Evolutionary conservation across 2,329 filamentous ascomycete genomes (phyloP).

Genomic region (Hymenoscyphus scutula): DNA sequence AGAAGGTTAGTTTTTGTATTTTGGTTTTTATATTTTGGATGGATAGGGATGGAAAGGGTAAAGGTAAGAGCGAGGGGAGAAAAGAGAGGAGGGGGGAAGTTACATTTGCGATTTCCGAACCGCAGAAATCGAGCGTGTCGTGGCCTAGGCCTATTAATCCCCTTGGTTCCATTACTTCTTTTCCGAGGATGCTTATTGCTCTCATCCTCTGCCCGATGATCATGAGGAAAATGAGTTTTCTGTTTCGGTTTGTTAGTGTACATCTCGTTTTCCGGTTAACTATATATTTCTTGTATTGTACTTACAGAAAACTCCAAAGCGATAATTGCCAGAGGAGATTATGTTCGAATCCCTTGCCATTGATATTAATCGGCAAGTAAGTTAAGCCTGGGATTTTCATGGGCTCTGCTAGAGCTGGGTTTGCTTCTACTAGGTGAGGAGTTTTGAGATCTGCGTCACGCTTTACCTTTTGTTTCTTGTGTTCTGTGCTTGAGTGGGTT

Average conservation of each 20-base stretch:
- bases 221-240: conserved; percentile 62
- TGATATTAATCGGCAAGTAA: conserved; percentile 70
- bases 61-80: too few species aligned
- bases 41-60: neutral
- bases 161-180: conserved; percentile 67
- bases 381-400: conserved; percentile 60
- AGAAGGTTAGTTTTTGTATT: neutral
- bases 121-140: conserved; percentile 68
- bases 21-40: neutral
- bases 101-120: conserved; percentile 55
- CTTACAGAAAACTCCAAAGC: conserved; percentile 63
- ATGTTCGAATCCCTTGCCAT: conserved; percentile 66
- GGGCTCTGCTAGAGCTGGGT: conserved; percentile 52
- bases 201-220: conserved; percentile 64
- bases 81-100: conserved; percentile 9
- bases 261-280: neutral
- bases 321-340: conserved; percentile 57
- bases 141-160: conserved; percentile 70
- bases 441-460: conserved; percentile 47
- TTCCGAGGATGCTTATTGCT: conserved; percentile 67
- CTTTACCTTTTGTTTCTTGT: conserved; percentile 65
- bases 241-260: conserved; percentile 28
- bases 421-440: conserved; percentile 47
- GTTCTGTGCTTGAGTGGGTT: conserved; percentile 60
- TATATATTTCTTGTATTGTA: neutral